Percentiles rank a stretch among this genome's conserved stretches.
phyloP scores from a whole-genome alignment of 441 rosid species.

The Theobroma grandiflorum region DNA sequence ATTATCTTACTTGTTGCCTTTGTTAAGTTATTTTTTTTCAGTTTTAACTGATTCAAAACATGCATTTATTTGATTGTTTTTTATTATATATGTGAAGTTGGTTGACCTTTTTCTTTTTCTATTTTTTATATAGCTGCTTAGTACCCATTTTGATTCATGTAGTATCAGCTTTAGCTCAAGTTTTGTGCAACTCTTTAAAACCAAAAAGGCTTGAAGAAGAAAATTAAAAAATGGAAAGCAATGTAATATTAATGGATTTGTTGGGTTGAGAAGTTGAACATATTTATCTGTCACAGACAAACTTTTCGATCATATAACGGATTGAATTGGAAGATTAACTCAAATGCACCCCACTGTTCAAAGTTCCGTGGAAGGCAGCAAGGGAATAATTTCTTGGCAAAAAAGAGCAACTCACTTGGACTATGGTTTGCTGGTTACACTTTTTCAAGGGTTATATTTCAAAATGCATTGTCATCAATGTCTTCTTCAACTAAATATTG shows the following conservation, averaged over 20 bases:
- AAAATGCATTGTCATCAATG: slow-evolving; percentile 41
- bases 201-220: background rate
- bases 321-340: slow-evolving; percentile 25
- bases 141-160: slow-evolving; percentile 7
- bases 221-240: background rate
- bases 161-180: background rate
- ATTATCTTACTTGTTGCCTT: background rate
- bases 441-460: slow-evolving; percentile 35
- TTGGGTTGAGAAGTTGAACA: slow-evolving; percentile 8
- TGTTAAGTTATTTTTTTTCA: background rate
- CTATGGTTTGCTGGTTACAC: slow-evolving; percentile 23
- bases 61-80: background rate
- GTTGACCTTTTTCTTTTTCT: background rate
- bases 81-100: background rate
- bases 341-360: slow-evolving; percentile 27
- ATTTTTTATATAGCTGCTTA: background rate
- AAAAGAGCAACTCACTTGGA: slow-evolving; percentile 29
- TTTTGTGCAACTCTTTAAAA: background rate
- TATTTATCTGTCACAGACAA: slow-evolving; percentile 41
- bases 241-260: slow-evolving; percentile 4
- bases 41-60: background rate
- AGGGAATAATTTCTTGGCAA: slow-evolving; percentile 28
- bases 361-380: slow-evolving; percentile 39
- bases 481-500: slow-evolving; percentile 35
- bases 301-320: slow-evolving; percentile 37